Evolutionary conservation across 495 filamentous ascomycete species (phyloP), one percentile per base, ranked within the genome.

Genomic region (Trichoderma erinaceum): DNA sequence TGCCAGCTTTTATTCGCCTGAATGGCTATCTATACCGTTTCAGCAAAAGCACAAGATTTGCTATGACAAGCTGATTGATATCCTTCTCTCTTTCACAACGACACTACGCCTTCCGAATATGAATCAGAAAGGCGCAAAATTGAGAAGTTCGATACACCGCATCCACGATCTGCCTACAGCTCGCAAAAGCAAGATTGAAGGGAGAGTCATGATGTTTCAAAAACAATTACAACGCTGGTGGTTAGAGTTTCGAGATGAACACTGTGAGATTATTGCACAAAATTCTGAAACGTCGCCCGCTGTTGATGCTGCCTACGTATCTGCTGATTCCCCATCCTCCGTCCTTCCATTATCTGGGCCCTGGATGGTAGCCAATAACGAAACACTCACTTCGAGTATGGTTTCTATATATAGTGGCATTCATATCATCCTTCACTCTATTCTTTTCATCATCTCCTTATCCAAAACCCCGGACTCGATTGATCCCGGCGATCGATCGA

Each of bases 301-400:
- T 13, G 23, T 25, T 11, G 27, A 61, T 21, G 13, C 11, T 15
- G 27, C 27, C 13, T 0, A 32, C 13, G 29, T 61, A 25, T 15
- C 56, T 15, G 56, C 13, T 7, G 27, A 23, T 4, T 61, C 56
- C 13, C 56, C 56, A 11, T 29, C 56, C 5, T 61, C 56, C 3
- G 56, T 61, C 27, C 56, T 61, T 11, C 56, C 25, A 0, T 4
- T 61, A 12, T 61, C 23, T 8, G 25, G 25, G 8, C 25, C 56
- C 0, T 61, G 56, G 56, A 61, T 61, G 56, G 11, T 61, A 3
- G 56, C 27, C 25, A 61, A 61, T 32, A 32, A 18, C 12, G 56
- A 61, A 61, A 61, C 56, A 11, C 56, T 61, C 56, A 61, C 27
- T 21, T 23, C 56, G 13, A 61, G 56, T 25, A 61, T 61, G 56